Evolutionary conservation across 768 basidiomycete genomes (phyloP), one percentile per base, ranked within the genome.

Genomic region (Boletales sp.): DNA sequence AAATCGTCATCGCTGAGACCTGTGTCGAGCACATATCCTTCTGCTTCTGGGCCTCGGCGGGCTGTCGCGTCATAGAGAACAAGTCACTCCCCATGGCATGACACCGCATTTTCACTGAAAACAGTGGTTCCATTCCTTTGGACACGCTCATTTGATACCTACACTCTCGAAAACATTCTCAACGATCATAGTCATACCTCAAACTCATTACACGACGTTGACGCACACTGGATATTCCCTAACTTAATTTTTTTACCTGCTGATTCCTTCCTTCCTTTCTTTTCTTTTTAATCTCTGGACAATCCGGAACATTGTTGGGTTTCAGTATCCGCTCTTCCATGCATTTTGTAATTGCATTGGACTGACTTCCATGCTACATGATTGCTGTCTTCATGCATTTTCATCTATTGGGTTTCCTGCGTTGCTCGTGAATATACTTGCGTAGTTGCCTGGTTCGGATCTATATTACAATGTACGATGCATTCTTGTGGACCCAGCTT

Each of bases 91-190:
- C 35, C 15, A 10, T 45, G 39, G 19, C 30, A 40, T n/a, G 39
- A 44, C 18, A 27, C 43, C 41, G 47, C 50, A 57, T 57, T 31
- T 51, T 34, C 55, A 52, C 46, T 39, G 39, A 37, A 43, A 42
- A 27, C 51, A 43, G 51, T 52, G 43, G 44, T 47, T 24, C 31
- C 62, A 48, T 43, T 62, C 65, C 42, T 51, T 56, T 8, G 42
- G 48, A 54, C 50, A 57, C 60, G 52, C 47, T 61, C 60, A 54
- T 57, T 59, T 54, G 53, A 69, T 69, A 67, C 61, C 65, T 55
- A 45, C 43, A 57, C 21, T 47, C 45, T 43, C 50, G 52, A 54
- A 64, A 51, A 24, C 36, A 52, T 45, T 18, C 31, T 15, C 56
- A 53, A 49, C 24, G 47, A 53, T 51, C 43, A 53, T 38, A 51